Base-by-base conservation (phyloP, 163 green algal species). In the Coccomyxa subellipsoidea region DNA sequence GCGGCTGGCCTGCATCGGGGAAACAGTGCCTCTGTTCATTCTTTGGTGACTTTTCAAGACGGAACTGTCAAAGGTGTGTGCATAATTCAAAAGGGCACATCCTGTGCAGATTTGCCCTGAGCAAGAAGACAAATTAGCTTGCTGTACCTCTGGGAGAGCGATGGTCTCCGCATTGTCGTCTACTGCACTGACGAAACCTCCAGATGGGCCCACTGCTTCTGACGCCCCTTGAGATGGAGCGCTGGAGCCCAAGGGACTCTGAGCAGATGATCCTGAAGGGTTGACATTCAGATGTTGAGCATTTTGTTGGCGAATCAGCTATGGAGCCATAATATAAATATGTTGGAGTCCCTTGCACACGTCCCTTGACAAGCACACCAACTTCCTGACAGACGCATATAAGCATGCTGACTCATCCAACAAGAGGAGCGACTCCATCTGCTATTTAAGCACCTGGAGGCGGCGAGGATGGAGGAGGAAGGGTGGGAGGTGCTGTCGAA, bases 1-100 rank as follows among this genome's bases (percentile, higher is more conserved):
- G 38, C 54, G 76, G 73, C 79, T 82, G 38, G 69, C 83, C 82
- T 85, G 71, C 32, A 81, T 31, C 27, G 23, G 21, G 1, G 15
- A 8, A 12, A 59, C 47, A 27, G 15, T 59, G 2, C 47, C 23
- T 59, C 5, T 27, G 2, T 59, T 18, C 47, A 12, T 59, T 59
- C 47, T 59, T 59, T 59, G 47, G 47, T 27, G 15, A 59, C 5
- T 59, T 59, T 59, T 8, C 47, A 59, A 59, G 47, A 18, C 23
- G 47, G 1, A 59, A 12, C 47, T 27, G 47, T 27, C 47, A 18
- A 59, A 59, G 47, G 5, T 12, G 47, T 23, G 21, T 59, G 47
- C 47, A 59, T 12, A 12, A 59, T 1, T 1, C 2, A 59, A 59
- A 59, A 8, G 3, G 47, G 47, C n/a, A n/a, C n/a, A n/a, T n/a